Evolutionary conservation across 148 eudicot species (phyloP), one percentile per base, ranked within the genome.

Genomic region (Selenicereus undatus): DNA sequence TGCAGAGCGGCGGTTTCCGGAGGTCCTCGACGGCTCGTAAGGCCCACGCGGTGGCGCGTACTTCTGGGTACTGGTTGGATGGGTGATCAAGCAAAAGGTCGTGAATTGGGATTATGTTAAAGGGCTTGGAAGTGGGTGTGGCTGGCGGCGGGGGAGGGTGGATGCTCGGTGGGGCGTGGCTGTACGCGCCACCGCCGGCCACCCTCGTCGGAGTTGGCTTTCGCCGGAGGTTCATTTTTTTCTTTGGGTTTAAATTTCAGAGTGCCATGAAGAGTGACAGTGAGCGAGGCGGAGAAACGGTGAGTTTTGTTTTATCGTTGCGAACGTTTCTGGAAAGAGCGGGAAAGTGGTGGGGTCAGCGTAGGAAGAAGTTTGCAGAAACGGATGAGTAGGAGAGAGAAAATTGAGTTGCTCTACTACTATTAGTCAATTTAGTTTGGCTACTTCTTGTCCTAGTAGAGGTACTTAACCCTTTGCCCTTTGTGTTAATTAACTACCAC

Each of bases 31-130:
- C 87, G 73, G 83, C 79, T 80, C 91, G 94, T 58, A 95, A 78
- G 32, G 95, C 88, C 18, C 89, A 84, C 0, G 97, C 78, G 39
- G 91, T 97, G 81, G 97, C 99, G 72, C 99, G 94, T 68, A 95
- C 89, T 75, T 95, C 99, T 0, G 93, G 93, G 80, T 83, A 88
- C 35, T 97, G 88, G 30, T 87, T 90, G 8, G 94, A 95, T 0
- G 99, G 97, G 86, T 95, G 99, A 85, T 93, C 93, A 0, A 82
- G 70, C 1, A 91, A 58, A 50, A 96, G 78, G 88, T 89, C 82
- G 81, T 96, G 92, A 76, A 94, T 88, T n/a, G 99, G 97, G 51
- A 94, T 94, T 62, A 93, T 92, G 91, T 95, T 95, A 76, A 75
- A 95, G 3, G 91, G 78, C 20, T 88, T 12, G 82, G 86, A 24